Conservation (phyloP, 495 filamentous ascomycete species). For the Penicillium antarcticum region DNA sequence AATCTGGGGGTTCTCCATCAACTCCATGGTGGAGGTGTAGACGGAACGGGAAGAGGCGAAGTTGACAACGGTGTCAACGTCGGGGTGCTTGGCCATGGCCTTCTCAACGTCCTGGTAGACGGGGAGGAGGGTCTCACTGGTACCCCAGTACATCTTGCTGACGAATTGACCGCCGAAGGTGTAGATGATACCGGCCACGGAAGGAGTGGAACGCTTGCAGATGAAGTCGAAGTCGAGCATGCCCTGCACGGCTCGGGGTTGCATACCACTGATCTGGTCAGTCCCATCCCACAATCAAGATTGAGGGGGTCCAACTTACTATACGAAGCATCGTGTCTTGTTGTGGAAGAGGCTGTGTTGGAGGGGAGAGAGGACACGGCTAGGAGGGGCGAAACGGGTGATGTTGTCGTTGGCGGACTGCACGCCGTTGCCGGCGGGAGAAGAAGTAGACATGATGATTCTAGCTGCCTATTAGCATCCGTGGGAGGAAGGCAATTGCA, state of each 20-base stretch:
- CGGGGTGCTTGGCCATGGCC: slow-evolving; percentile 93
- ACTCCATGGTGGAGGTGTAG: slow-evolving; percentile 95
- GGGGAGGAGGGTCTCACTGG: slow-evolving; percentile 96
- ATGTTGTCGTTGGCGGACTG: slow-evolving; percentile 95
- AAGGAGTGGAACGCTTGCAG: slow-evolving; percentile 95
- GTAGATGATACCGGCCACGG: slow-evolving; percentile 99
- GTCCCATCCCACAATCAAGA: neutral
- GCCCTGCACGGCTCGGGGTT: slow-evolving; percentile 96
- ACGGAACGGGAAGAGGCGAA: slow-evolving; percentile 98
- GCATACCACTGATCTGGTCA: slow-evolving; percentile 67
- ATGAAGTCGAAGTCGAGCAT: slow-evolving; percentile 99
- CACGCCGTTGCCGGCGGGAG: slow-evolving; percentile 38
- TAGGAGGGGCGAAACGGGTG: slow-evolving; percentile 89
- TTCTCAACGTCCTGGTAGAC: slow-evolving; percentile 95
- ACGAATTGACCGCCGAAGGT: slow-evolving; percentile 99
- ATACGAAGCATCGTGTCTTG: slow-evolving; percentile 99
- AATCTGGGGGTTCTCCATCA: slow-evolving; percentile 97
- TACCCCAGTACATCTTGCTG: slow-evolving; percentile 99
- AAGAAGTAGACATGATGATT: slow-evolving; percentile 47
- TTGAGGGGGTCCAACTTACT: slow-evolving; percentile 50
- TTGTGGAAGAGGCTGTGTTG: slow-evolving; percentile 92
- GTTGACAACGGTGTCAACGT: slow-evolving; percentile 98
- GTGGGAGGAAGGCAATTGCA: neutral
- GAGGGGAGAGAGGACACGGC: slow-evolving; percentile 83
- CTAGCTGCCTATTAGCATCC: slow-evolving; percentile 8